phyloP scores from a whole-genome alignment of 202 grass and related monocot species.

The Eragrostis tef region DNA sequence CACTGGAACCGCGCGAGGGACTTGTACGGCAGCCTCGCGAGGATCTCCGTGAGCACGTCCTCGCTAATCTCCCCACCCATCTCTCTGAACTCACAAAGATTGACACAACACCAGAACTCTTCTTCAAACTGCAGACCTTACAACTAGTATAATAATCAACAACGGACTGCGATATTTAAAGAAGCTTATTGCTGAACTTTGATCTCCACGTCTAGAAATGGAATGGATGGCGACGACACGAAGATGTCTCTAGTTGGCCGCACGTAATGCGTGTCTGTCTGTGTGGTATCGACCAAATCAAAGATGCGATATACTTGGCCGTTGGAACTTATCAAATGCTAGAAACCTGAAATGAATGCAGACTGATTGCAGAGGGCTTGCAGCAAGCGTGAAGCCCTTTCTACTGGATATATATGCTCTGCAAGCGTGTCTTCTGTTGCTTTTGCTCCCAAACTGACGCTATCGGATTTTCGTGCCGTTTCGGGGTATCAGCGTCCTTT shows the following conservation, averaged over 20 bases:
- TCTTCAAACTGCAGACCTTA: neutral
- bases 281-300: neutral
- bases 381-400: neutral
- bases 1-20: constrained; percentile 79
- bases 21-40: constrained; percentile 66
- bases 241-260: neutral
- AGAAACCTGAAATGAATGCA: neutral
- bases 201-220: neutral
- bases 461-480: neutral
- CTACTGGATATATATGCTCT: neutral
- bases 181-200: neutral
- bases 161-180: neutral
- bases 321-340: neutral
- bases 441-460: neutral
- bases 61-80: constrained; percentile 57
- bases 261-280: neutral
- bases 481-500: neutral
- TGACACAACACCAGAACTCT: neutral
- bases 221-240: constrained; percentile 22
- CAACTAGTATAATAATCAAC: neutral
- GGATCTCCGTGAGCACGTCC: constrained; percentile 74
- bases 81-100: neutral
- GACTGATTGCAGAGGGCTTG: neutral
- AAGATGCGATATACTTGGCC: neutral
- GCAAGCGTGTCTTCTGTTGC: neutral